Conservation (phyloP, 2,329 filamentous ascomycete genomes). For the Fusarium sp. region DNA sequence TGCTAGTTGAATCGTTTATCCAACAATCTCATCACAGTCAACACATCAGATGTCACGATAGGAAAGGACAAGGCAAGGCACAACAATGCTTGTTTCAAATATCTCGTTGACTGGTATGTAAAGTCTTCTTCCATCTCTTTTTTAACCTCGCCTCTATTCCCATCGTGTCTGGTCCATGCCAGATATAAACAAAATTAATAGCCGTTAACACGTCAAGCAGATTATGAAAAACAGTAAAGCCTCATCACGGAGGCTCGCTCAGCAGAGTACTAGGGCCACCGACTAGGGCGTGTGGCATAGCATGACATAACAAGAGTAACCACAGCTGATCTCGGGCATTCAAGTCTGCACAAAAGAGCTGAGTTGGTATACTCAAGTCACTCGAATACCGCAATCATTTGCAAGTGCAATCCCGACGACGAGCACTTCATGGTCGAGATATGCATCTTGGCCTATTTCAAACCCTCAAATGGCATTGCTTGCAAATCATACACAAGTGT, state of each 20-base stretch:
- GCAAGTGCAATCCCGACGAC: constrained; percentile 33
- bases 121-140: constrained; percentile 26
- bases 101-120: constrained; percentile 30
- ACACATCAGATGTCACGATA: neutral
- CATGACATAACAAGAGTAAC: constrained; percentile 11
- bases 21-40: neutral
- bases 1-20: neutral
- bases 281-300: constrained; percentile 25
- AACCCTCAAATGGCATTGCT: neutral
- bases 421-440: constrained; percentile 34
- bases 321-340: neutral
- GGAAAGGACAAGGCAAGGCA: neutral
- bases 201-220: constrained; percentile 43
- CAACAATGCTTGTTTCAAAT: constrained; percentile 13
- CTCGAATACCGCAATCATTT: constrained; percentile 22
- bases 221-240: constrained; percentile 35
- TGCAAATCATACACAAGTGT: constrained; percentile 32
- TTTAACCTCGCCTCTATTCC: constrained; percentile 37
- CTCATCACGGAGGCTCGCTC: constrained; percentile 31
- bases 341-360: constrained; percentile 14
- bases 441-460: neutral
- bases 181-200: constrained; percentile 39
- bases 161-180: constrained; percentile 18
- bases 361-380: constrained; percentile 18
- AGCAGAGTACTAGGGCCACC: constrained; percentile 34